Evolutionary conservation across 108 stramenopile species (phyloP).

Genomic region (Conticribra weissflogii): DNA sequence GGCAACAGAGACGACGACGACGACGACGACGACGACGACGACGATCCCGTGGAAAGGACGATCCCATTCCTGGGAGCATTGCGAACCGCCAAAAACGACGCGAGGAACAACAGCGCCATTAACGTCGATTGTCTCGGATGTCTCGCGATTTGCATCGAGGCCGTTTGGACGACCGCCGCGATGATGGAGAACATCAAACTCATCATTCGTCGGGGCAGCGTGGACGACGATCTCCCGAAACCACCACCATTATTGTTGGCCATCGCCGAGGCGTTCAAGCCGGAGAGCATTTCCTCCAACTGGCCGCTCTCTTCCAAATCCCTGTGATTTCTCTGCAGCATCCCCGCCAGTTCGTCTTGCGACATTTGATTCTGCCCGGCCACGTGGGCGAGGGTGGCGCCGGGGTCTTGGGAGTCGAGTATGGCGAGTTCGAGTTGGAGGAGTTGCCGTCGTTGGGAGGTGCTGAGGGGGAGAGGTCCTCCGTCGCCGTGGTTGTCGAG

Average conservation of each 20-base stretch:
- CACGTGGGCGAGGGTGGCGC: constrained; percentile 64
- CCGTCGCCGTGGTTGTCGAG: constrained; percentile 35
- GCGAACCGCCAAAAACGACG: constrained; percentile 41
- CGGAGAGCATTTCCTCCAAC: constrained; percentile 35
- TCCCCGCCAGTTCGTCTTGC: constrained; percentile 56
- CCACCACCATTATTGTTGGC: constrained; percentile 28
- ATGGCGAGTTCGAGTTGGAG: constrained; percentile 72
- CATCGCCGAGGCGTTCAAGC: constrained; percentile 27
- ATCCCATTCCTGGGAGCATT: constrained; percentile 72
- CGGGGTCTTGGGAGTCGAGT: constrained; percentile 66
- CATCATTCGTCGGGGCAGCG: constrained; percentile 48
- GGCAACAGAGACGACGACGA: constrained; percentile 48
- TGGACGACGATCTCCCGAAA: constrained; percentile 18
- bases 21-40: constrained; percentile 38
- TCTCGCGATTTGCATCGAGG: constrained; percentile 37
- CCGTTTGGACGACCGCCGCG: constrained; percentile 43
- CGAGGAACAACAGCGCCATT: constrained; percentile 18
- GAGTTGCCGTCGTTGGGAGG: constrained; percentile 67
- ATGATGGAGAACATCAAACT: constrained; percentile 44
- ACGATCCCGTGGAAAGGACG: constrained; percentile 53
- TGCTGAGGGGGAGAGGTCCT: constrained; percentile 63
- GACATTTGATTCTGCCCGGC: constrained; percentile 70
- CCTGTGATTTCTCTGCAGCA: constrained; percentile 66
- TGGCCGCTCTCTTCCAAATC: constrained; percentile 55
- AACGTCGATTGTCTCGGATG: constrained; percentile 62